Evolutionary conservation across 345 rosid genomes (phyloP).

Genomic region (Mangifera indica): DNA sequence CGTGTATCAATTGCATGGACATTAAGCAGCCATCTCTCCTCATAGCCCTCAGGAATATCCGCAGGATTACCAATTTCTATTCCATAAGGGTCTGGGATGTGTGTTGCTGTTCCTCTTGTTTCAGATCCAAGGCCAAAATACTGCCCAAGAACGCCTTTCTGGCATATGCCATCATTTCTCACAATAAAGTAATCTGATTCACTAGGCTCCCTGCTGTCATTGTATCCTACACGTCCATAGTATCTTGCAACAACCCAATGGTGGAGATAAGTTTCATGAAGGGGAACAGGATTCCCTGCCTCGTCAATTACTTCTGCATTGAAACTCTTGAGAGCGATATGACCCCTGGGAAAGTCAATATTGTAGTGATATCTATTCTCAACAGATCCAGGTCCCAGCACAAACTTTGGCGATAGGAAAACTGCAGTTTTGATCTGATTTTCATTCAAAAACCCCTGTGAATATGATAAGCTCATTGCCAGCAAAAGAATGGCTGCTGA

Average conservation of each 20-base stretch:
- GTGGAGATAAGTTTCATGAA: conserved; percentile 86
- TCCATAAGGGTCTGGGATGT: conserved; percentile 81
- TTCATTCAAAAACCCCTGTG: conserved; percentile 28
- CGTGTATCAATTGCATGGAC: conserved; percentile 86
- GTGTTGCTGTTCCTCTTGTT: conserved; percentile 60
- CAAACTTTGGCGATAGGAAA: conserved; percentile 69
- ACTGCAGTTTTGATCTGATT: conserved; percentile 44
- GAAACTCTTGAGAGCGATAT: conserved; percentile 69
- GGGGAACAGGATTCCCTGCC: conserved; percentile 63
- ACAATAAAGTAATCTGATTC: conserved; percentile 28
- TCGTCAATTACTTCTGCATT: conserved; percentile 71
- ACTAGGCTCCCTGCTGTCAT: conserved; percentile 1
- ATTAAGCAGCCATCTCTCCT: conserved; percentile 73
- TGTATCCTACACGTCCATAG: conserved; percentile 28
- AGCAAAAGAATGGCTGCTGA: conserved; percentile 27
- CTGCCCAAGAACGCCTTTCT: conserved; percentile 37
- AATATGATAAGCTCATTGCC: conserved; percentile 18
- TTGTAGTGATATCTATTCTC: conserved; percentile 42
- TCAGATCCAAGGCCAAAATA: conserved; percentile 84
- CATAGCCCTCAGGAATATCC: conserved; percentile 62
- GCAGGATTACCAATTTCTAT: conserved; percentile 67
- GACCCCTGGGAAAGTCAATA: conserved; percentile 81
- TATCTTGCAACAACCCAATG: conserved; percentile 73
- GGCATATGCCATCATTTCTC: conserved; percentile 70
- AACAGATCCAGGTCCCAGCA: conserved; percentile 78